Percentiles rank a stretch among this genome's conserved stretches.
Conservation (phyloP, 2,329 filamentous ascomycete genomes). For the Calonectria multiphialidica region DNA sequence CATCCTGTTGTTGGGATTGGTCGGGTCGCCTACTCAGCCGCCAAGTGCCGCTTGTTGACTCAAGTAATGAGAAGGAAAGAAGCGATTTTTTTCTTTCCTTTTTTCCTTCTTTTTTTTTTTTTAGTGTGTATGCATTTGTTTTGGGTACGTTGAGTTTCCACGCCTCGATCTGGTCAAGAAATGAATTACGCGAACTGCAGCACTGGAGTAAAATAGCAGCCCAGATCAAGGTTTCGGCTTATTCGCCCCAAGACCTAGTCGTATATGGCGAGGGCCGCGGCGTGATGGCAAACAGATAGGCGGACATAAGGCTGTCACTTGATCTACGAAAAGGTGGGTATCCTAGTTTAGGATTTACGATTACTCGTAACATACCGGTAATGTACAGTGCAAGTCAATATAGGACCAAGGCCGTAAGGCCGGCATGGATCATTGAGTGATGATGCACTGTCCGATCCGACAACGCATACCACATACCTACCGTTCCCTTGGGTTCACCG, state of each 20-base stretch:
- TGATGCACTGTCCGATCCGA: conserved; percentile 8
- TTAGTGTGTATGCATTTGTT: too few species aligned
- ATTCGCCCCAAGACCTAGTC: not conserved
- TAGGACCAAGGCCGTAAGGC: conserved; percentile 2
- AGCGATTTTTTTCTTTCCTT: not conserved
- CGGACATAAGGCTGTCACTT: not conserved
- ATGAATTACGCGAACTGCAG: not conserved
- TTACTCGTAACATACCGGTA: not conserved
- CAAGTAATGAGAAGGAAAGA: not conserved
- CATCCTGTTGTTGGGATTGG: conserved; percentile 32
- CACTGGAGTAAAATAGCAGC: not conserved
- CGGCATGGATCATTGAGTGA: conserved; percentile 2
- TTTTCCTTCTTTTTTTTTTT: not conserved
- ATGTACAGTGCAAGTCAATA: conserved; percentile 1
- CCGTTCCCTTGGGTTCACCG: conserved; percentile 9
- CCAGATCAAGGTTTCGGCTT: not conserved
- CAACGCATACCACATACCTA: conserved; percentile 6
- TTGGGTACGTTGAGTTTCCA: not conserved
- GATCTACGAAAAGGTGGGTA: not conserved
- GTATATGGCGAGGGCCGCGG: conserved; percentile 2
- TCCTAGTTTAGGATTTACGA: not conserved
- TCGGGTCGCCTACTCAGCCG: conserved; percentile 28
- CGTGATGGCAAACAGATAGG: not conserved
- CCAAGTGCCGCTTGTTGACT: conserved; percentile 30
- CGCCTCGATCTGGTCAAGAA: not conserved